Evolutionary conservation across 306 rosid species (phyloP), one percentile per base, ranked within the genome.

Genomic region (Chamaecrista fasciculata): DNA sequence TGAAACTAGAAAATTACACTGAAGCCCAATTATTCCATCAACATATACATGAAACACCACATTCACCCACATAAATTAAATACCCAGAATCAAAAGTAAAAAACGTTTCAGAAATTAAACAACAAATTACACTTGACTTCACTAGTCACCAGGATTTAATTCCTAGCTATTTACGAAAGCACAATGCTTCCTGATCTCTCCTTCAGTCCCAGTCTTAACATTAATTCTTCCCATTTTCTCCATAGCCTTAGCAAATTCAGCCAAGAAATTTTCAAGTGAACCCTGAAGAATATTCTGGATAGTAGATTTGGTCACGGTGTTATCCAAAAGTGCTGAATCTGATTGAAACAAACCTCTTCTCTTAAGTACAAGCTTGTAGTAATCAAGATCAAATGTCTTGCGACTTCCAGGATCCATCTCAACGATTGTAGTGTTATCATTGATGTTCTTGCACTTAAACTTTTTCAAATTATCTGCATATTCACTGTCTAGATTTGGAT

Each of bases 331-430:
- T 12, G 94, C 91, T 18, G 97, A 68, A 64, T 94, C 98, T 8
- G 98, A 94, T 50, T 77, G 70, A 74, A 94, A 90, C 3, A 94
- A 72, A 0, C 97, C 98, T 4, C 97, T 72, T 62, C 98, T 67
- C 79, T 94, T 90, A 11, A 86, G 61, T 2, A 94, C 76, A 1
- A 24, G 82, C 0, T 59, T 23, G 77, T 80, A 94, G 80, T 94
- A 94, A 70, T 83, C 47, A 5, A 88, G 90, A 70, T 94, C 98
- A 75, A 94, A 94, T 59, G 98, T 83, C 20, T 83, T 79, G 75
- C 68, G 80, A 47, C 98, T 94, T 40, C 98, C 98, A 0, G 98
- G 98, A 77, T 94, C 98, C 97, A 94, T 87, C 79, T 87, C 97
- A 18, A 90, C 87, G 1, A 11, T 24, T 50, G 90, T 80, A 19